Percentiles rank a stretch among this genome's conserved stretches.
Evolutionary conservation across 2,329 filamentous ascomycete genomes (phyloP).

Genomic region (Nemania diffusa): DNA sequence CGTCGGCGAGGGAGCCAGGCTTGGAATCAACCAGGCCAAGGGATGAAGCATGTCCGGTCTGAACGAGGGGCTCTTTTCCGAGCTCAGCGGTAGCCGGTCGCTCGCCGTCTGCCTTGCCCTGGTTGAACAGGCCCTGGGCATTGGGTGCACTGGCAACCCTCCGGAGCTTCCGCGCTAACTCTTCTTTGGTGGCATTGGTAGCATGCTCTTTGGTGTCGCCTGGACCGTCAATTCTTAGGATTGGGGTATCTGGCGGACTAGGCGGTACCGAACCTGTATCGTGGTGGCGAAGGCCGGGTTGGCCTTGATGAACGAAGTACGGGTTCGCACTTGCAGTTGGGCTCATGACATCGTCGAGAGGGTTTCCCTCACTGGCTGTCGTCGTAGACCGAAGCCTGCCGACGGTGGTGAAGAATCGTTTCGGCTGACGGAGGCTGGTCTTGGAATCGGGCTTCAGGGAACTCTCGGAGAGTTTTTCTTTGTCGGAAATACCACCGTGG

Average conservation of each 20-base stretch:
- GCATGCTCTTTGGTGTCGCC: conserved; percentile 73
- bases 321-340: conserved; percentile 95
- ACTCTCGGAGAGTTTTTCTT: conserved; percentile 49
- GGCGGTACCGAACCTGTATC: conserved; percentile 93
- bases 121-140: conserved; percentile 87
- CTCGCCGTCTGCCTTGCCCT: conserved; percentile 64
- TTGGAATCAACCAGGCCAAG: conserved; percentile 60
- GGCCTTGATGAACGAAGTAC: conserved; percentile 96
- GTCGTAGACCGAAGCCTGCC: conserved; percentile 89
- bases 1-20: conserved; percentile 50
- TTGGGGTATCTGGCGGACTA: conserved; percentile 90
- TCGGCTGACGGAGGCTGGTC: conserved; percentile 80
- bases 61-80: conserved; percentile 79
- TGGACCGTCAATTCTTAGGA: conserved; percentile 76
- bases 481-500: conserved; percentile 53
- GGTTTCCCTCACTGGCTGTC: conserved; percentile 91
- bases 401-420: conserved; percentile 87
- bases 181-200: conserved; percentile 86
- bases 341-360: conserved; percentile 86
- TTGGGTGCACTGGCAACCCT: conserved; percentile 97
- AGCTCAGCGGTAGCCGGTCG: conserved; percentile 87
- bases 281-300: conserved; percentile 91
- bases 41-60: conserved; percentile 63
- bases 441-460: conserved; percentile 68
- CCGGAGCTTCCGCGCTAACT: conserved; percentile 89